Percentiles rank a stretch among this genome's conserved stretches.
phyloP scores from a whole-genome alignment of 176 grass and related monocot species.

The bread wheat (Triticum aestivum) region DNA sequence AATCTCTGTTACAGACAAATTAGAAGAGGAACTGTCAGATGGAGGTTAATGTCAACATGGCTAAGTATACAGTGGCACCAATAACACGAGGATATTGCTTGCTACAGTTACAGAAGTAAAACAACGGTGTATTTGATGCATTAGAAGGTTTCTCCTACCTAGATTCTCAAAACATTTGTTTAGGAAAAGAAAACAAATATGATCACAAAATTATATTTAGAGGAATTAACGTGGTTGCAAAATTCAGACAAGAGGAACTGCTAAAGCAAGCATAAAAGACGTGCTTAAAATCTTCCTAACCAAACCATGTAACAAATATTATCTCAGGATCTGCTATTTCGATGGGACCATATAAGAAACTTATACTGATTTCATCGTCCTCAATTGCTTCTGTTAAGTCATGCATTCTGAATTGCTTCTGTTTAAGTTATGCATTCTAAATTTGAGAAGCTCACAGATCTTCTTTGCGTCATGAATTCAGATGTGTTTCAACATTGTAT shows the following conservation, averaged over 20 bases:
- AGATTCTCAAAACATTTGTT: neutral
- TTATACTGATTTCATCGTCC: neutral
- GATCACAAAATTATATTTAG: neutral
- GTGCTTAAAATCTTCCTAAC: too few species aligned
- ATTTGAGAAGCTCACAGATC: neutral
- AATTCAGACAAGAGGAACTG: neutral
- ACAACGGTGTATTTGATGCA: neutral
- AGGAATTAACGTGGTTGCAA: constrained; percentile 5
- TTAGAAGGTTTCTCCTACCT: neutral
- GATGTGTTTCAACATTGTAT: constrained; percentile 12
- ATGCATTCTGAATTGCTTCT: neutral
- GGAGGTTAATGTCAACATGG: neutral
- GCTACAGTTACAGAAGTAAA: neutral
- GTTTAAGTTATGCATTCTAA: neutral
- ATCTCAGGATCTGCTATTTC: neutral
- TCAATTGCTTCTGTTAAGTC: too few species aligned
- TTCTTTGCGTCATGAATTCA: neutral
- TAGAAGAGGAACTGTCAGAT: constrained; percentile 33
- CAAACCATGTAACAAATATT: neutral
- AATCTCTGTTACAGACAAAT: constrained; percentile 56
- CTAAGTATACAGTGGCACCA: neutral
- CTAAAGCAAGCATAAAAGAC: neutral
- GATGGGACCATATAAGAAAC: too few species aligned
- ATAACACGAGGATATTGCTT: neutral
- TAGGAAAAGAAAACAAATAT: neutral